Conservation (phyloP, 768 basidiomycete species). For the Boletus patriciae region DNA sequence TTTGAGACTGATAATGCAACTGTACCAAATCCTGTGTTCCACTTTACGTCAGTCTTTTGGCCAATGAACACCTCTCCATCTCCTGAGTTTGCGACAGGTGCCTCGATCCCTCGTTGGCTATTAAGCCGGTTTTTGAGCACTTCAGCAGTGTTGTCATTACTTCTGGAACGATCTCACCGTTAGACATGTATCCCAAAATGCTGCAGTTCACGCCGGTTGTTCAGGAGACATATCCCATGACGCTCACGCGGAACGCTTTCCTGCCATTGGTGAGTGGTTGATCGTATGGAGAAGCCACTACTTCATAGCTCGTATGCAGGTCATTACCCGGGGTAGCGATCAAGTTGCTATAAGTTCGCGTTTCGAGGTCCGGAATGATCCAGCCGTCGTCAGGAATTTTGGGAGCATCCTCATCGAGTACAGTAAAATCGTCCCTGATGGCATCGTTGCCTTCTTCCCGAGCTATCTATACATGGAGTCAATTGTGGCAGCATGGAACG, state of each 20-base stretch:
- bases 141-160: slow-evolving; percentile 99
- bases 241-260: slow-evolving; percentile 93
- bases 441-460: slow-evolving; percentile 98
- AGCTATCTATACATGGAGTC: slow-evolving; percentile 99
- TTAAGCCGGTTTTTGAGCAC: slow-evolving; percentile 96
- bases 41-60: slow-evolving; percentile 73
- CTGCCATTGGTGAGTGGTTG: slow-evolving; percentile 74
- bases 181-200: slow-evolving; percentile 99
- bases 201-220: slow-evolving; percentile 96
- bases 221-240: slow-evolving; percentile 98
- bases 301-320: slow-evolving; percentile 44
- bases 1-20: slow-evolving; percentile 99
- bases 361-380: slow-evolving; percentile 98
- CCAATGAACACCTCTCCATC: neutral
- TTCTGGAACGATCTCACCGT: slow-evolving; percentile 94
- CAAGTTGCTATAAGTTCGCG: slow-evolving; percentile 98
- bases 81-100: slow-evolving; percentile 55
- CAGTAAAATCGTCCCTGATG: slow-evolving; percentile 96
- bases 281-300: neutral
- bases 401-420: slow-evolving; percentile 98
- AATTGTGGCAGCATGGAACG: slow-evolving; percentile 99
- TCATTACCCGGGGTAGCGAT: slow-evolving; percentile 96
- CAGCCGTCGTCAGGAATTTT: slow-evolving; percentile 97
- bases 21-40: slow-evolving; percentile 97
- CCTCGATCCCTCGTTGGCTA: slow-evolving; percentile 95